Evolutionary conservation across 495 filamentous ascomycete genomes (phyloP).

Genomic region (Chaetomidium leptoderma): DNA sequence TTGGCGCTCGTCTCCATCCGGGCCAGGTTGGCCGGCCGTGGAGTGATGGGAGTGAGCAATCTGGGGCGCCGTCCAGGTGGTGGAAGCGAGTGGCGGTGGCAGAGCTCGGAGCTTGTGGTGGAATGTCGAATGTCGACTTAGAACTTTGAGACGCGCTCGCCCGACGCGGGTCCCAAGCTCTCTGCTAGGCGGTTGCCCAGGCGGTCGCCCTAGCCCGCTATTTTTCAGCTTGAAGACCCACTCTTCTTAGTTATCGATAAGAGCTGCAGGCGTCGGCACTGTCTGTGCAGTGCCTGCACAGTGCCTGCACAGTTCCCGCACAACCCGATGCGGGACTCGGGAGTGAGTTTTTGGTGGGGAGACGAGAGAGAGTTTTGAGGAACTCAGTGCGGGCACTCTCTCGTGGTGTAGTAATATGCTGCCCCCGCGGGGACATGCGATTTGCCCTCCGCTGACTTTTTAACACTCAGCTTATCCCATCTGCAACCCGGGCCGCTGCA

Average conservation of each 20-base stretch:
- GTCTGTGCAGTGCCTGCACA: background rate
- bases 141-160: constrained; percentile 7
- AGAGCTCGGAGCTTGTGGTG: background rate
- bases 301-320: background rate
- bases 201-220: constrained; percentile 6
- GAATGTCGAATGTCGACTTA: background rate
- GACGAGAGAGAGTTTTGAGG: too few relatives aligned
- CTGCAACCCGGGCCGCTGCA: background rate
- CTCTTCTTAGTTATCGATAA: constrained; percentile 19
- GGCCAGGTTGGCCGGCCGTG: constrained; percentile 12
- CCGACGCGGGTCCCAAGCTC: constrained; percentile 17
- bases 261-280: constrained; percentile 1
- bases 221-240: constrained; percentile 18
- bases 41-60: constrained; percentile 11
- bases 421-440: too few relatives aligned
- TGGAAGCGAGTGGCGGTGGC: constrained; percentile 7
- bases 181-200: constrained; percentile 12
- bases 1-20: constrained; percentile 51
- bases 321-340: too few relatives aligned
- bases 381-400: too few relatives aligned
- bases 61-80: constrained; percentile 3
- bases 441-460: constrained; percentile 4
- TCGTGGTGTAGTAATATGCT: too few relatives aligned
- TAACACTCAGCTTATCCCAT: constrained; percentile 2
- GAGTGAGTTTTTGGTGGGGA: too few relatives aligned